Conservation (phyloP, 75 land plant species). For the Cryptomeria japonica region DNA sequence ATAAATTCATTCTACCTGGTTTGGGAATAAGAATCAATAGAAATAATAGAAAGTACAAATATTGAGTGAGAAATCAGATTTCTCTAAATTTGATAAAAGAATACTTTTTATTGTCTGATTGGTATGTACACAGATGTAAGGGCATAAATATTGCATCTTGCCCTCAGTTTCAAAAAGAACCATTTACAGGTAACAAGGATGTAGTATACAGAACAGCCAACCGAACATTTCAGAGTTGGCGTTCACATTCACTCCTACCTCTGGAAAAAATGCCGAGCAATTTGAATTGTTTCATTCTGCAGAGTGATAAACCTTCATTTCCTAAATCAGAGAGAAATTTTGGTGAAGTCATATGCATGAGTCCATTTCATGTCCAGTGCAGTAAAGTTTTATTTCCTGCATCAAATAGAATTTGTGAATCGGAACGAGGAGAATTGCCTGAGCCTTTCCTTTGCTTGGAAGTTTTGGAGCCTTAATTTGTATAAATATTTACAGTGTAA, state of each 20-base stretch:
- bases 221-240: neutral
- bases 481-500: conserved; percentile 7
- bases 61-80: neutral
- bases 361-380: neutral
- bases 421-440: neutral
- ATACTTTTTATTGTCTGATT: conserved; percentile 5
- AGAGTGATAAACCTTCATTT: neutral
- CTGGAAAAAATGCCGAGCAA: conserved; percentile 3
- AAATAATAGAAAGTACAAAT: neutral
- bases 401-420: neutral
- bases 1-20: neutral
- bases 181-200: conserved; percentile 6
- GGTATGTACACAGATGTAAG: neutral
- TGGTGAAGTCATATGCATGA: neutral
- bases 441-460: neutral
- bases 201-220: conserved; percentile 8
- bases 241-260: neutral
- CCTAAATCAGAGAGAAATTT: neutral
- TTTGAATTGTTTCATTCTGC: neutral
- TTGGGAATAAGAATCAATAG: neutral
- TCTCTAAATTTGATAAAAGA: neutral
- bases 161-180: neutral
- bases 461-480: neutral
- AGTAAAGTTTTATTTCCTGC: neutral
- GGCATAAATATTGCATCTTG: neutral